Evolutionary conservation across 164 flowering plant genomes (phyloP).

Genomic region (Tetracentron sinense): DNA sequence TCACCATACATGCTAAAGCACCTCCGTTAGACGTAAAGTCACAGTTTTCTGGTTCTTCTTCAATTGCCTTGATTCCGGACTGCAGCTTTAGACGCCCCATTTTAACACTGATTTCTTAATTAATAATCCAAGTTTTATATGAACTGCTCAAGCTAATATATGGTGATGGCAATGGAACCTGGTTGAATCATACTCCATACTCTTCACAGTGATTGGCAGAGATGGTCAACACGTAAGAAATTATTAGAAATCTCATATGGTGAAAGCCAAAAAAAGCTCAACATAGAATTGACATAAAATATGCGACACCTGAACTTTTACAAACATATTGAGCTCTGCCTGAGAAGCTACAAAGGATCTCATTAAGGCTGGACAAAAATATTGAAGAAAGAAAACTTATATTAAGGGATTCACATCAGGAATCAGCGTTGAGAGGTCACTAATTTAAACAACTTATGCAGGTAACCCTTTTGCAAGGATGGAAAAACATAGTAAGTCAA

Average conservation of each 20-base stretch:
- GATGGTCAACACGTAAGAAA: background rate
- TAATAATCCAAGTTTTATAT: background rate
- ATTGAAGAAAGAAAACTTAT: too few species aligned
- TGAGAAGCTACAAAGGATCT: too few species aligned
- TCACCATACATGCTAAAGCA: background rate
- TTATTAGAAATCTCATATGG: background rate
- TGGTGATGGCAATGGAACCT: background rate
- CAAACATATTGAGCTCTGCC: background rate
- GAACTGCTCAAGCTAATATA: background rate
- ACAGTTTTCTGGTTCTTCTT: conserved; percentile 7
- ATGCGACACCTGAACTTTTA: background rate
- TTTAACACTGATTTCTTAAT: background rate
- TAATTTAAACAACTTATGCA: too few species aligned
- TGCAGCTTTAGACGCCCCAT: conserved; percentile 5
- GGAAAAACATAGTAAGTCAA: too few species aligned
- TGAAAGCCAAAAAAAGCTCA: background rate
- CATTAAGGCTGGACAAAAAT: too few species aligned
- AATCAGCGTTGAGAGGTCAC: too few species aligned
- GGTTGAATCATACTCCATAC: background rate
- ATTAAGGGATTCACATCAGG: too few species aligned
- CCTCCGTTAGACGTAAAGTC: background rate
- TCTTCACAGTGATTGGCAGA: background rate
- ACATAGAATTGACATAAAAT: background rate
- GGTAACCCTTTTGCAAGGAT: too few species aligned
- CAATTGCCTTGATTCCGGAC: conserved; percentile 14